These are phyloP conservation scores for Myxozyma nipponensis DNA, from an alignment of 805 yeast species.

Conservation along the genomic window DNA sequence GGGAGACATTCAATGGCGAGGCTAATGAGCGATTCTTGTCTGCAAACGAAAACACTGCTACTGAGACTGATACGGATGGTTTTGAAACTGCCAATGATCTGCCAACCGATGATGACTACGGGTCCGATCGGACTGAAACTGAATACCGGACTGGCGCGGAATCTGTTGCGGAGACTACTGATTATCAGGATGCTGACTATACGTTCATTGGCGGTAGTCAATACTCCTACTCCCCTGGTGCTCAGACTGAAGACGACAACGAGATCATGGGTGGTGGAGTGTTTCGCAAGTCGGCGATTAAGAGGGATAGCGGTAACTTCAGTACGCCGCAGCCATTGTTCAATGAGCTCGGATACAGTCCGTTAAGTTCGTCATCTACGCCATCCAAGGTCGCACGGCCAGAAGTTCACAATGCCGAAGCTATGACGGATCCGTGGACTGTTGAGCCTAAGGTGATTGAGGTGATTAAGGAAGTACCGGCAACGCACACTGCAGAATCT, in stretches of 20 bases:
- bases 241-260: slow-evolving; percentile 18
- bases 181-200: slow-evolving; percentile 29
- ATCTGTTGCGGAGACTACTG: slow-evolving; percentile 26
- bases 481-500: neutral
- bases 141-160: slow-evolving; percentile 33
- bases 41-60: slow-evolving; percentile 29
- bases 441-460: slow-evolving; percentile 6
- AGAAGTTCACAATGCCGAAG: slow-evolving; percentile 4
- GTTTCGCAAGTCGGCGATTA: slow-evolving; percentile 4
- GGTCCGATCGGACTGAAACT: slow-evolving; percentile 9
- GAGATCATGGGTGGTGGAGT: slow-evolving; percentile 18
- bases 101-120: slow-evolving; percentile 32
- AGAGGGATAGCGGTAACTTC: slow-evolving; percentile 23
- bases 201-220: slow-evolving; percentile 32
- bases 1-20: slow-evolving; percentile 29
- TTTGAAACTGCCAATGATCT: slow-evolving; percentile 27
- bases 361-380: slow-evolving; percentile 8
- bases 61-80: slow-evolving; percentile 27
- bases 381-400: slow-evolving; percentile 5
- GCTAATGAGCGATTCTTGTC: slow-evolving; percentile 26
- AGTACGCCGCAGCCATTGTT: slow-evolving; percentile 22
- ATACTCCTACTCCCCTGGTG: neutral
- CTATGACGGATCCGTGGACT: slow-evolving; percentile 18
- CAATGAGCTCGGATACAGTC: slow-evolving; percentile 20
- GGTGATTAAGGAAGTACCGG: slow-evolving; percentile 3